A percentile compares a stretch with the other conserved stretches of the same genome.
phyloP scores from a whole-genome alignment of 768 basidiomycete species.

The Cystofilobasidium ferigula region DNA sequence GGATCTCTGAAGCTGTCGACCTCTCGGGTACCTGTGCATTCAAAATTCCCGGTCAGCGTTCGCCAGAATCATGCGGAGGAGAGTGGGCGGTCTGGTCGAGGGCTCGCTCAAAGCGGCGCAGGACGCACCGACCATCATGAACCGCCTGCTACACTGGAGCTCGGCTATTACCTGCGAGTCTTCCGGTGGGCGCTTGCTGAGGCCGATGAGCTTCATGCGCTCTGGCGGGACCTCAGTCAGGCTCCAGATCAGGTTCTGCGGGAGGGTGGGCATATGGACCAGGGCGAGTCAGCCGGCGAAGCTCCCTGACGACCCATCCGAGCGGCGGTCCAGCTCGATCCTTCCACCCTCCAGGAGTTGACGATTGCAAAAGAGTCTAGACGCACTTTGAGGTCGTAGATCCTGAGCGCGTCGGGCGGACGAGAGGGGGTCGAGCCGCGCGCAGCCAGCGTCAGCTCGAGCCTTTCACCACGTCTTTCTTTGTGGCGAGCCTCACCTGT shows the following conservation, averaged over 20 bases:
- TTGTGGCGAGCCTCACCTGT: neutral
- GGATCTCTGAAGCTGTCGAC: slow-evolving; percentile 69
- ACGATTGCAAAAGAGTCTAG: neutral
- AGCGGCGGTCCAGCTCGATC: too few relatives aligned
- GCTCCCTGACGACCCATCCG: too few relatives aligned
- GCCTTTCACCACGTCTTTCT: neutral
- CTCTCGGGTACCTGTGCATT: slow-evolving; percentile 38
- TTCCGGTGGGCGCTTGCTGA: slow-evolving; percentile 59
- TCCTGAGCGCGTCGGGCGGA: slow-evolving; percentile 41
- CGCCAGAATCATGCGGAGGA: neutral
- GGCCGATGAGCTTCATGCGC: slow-evolving; percentile 74
- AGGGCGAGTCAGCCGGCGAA: neutral
- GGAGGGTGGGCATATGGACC: too few relatives aligned
- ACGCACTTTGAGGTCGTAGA: slow-evolving; percentile 59
- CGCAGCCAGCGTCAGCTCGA: neutral
- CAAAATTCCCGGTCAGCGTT: neutral
- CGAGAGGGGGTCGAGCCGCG: neutral
- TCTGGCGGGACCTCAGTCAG: slow-evolving; percentile 71
- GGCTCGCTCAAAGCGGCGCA: neutral
- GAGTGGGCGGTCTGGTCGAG: neutral
- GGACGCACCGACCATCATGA: slow-evolving; percentile 74
- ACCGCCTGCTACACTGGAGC: slow-evolving; percentile 59
- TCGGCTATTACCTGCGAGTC: slow-evolving; percentile 61
- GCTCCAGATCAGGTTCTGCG: slow-evolving; percentile 46
- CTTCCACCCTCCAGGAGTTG: too few relatives aligned